Percentiles rank a stretch among this genome's conserved stretches.
These are phyloP conservation scores for Apophysomyces sp. DNA, from an alignment of 371 early-diverging fungal species.

Conservation along the genomic window DNA sequence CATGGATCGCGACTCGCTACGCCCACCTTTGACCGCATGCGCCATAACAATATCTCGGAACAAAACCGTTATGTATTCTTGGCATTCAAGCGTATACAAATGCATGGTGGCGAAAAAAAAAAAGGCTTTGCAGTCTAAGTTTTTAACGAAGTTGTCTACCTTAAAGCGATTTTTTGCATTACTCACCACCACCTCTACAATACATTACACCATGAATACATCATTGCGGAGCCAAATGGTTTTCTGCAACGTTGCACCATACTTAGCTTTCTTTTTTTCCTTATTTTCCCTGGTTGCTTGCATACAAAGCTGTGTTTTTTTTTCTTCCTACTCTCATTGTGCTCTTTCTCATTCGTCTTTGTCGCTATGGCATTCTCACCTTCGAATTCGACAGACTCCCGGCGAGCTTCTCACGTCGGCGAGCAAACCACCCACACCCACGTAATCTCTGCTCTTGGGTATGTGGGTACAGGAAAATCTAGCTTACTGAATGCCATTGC, in stretches of 20 bases:
- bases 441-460: constrained; percentile 44
- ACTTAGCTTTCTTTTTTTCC: background rate
- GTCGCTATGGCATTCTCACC: constrained; percentile 15
- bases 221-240: background rate
- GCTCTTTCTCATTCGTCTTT: too few species aligned
- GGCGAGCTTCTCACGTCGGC: constrained; percentile 10
- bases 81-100: too few species aligned
- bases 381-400: constrained; percentile 12
- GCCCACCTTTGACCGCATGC: too few species aligned
- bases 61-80: too few species aligned
- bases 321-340: background rate
- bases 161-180: too few species aligned
- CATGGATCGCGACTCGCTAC: too few species aligned
- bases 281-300: background rate
- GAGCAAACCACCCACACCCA: constrained; percentile 30
- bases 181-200: too few species aligned
- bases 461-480: constrained; percentile 49
- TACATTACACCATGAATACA: too few species aligned
- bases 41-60: too few species aligned
- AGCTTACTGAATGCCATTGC: constrained; percentile 48
- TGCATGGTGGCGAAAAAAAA: too few species aligned
- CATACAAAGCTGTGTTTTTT: background rate
- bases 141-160: too few species aligned
- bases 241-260: background rate
- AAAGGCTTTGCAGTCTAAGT: too few species aligned